Evolutionary conservation across 805 yeast species (phyloP), one percentile per base, ranked within the genome.

Genomic region (Candida broadrunensis): DNA sequence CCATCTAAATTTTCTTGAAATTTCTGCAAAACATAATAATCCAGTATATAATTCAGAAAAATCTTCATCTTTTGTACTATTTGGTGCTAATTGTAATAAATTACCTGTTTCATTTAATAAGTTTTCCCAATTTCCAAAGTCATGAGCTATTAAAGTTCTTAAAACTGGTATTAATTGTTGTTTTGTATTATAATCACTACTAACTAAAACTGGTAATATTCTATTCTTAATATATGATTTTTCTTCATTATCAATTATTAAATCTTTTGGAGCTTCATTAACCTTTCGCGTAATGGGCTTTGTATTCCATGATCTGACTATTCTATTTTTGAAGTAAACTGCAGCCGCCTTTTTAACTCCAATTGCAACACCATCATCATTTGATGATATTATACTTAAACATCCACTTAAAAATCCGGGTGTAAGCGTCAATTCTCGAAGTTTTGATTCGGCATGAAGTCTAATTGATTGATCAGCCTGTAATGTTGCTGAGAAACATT

Each of bases 371-470:
- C 36, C 24, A 31, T 39, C 32, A n/a, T 31, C 39, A 14, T 29
- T 9, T 3, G 45, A 48, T 41, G 46, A 19, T 15, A 88, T 72
- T 38, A 89, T 83, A 55, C 87, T 91, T 35, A 91, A 66, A 60
- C 96, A 86, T 1, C 91, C 90, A 4, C 85, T 85, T 30, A 88
- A 65, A 55, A 90, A 90, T 4, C 95, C 96, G 1, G 85, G 79
- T 3, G 73, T 60, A 21, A 56, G 52, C 36, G 83, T 78, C 6
- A 83, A 80, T 51, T 72, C 70, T 42, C 74, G 74, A 37, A 90
- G 73, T 49, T 81, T 79, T 1, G 55, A 42, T 62, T 91, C 97
- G 0, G 96, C 93, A 38, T 78, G 77, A 38, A 69, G 71, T 50
- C 95, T 78, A 17, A 73, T 63, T 11, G 61, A 55, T 43, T 77